Conservation (phyloP, 2,329 filamentous ascomycete species). For the Fusarium nisikadoi region DNA sequence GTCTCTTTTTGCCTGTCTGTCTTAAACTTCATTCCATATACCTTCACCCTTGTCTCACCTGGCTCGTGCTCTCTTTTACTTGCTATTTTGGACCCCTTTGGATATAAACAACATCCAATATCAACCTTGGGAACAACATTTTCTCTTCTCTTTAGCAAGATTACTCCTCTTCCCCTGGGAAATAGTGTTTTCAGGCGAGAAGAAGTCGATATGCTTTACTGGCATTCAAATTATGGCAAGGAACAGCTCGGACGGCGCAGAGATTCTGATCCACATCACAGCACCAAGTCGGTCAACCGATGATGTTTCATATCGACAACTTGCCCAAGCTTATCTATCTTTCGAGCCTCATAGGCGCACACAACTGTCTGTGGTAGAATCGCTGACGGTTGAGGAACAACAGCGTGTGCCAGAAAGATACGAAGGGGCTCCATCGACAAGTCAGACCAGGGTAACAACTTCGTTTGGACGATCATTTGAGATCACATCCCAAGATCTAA, state of each 20-base stretch:
- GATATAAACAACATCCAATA: slow-evolving; percentile 13
- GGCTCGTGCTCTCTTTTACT: slow-evolving; percentile 25
- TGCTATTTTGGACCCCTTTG: slow-evolving; percentile 14
- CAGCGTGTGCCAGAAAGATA: neutral
- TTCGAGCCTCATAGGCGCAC: slow-evolving; percentile 52
- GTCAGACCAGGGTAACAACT: slow-evolving; percentile 14
- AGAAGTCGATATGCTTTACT: slow-evolving; percentile 40
- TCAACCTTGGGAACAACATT: neutral
- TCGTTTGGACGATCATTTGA: slow-evolving; percentile 40
- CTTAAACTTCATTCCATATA: neutral
- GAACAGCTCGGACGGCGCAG: slow-evolving; percentile 50
- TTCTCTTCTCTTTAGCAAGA: neutral
- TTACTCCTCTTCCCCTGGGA: neutral
- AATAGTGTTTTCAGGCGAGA: slow-evolving; percentile 10
- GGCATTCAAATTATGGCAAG: slow-evolving; percentile 41
- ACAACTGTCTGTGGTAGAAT: slow-evolving; percentile 2
- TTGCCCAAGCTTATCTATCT: slow-evolving; percentile 62
- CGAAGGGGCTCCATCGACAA: slow-evolving; percentile 14
- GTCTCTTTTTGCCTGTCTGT: slow-evolving; percentile 5
- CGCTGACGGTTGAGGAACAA: slow-evolving; percentile 3
- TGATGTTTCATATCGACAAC: slow-evolving; percentile 60
- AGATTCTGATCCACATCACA: slow-evolving; percentile 66
- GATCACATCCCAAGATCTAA: slow-evolving; percentile 54
- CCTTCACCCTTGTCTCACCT: slow-evolving; percentile 9
- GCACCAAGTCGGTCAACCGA: slow-evolving; percentile 61